Evolutionary conservation across 1,139 yeast genomes (phyloP).

Genomic region (Casaregolazyma suthepensis): DNA sequence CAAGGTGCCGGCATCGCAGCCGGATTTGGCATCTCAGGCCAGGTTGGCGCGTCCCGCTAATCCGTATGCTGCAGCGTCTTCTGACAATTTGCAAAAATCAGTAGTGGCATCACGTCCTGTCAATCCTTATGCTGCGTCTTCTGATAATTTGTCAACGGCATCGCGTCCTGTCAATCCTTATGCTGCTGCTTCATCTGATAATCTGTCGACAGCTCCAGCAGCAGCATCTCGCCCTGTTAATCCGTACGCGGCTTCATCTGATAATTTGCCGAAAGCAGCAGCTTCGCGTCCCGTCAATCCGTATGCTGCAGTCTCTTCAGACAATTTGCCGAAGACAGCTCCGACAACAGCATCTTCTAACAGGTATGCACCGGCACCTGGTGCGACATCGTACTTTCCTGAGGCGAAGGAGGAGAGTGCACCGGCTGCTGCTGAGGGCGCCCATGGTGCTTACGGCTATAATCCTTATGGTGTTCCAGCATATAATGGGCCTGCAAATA

Average conservation of each 20-base stretch:
- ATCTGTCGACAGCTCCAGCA: not conserved
- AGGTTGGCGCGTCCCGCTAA: not conserved
- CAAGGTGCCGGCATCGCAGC: not conserved
- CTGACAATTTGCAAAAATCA: not conserved
- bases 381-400: not conserved
- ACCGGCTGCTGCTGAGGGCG: not conserved
- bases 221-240: too few relatives aligned
- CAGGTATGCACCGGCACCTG: constrained; percentile 5
- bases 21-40: not conserved
- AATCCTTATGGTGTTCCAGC: constrained; percentile 20
- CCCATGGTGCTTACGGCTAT: constrained; percentile 8
- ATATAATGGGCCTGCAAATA: not conserved
- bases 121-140: constrained; percentile 17
- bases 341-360: not conserved
- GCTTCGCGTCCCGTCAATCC: constrained; percentile 10
- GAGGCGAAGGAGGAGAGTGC: not conserved
- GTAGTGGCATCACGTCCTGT: not conserved
- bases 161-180: constrained; percentile 14
- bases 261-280: not conserved
- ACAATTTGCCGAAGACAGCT: not conserved
- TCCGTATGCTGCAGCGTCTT: constrained; percentile 4
- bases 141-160: not conserved
- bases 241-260: constrained; percentile 7
- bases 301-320: constrained; percentile 14
- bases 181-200: constrained; percentile 5